Base-by-base conservation (phyloP, 768 basidiomycete genomes). In the Tylopilus felleus region DNA sequence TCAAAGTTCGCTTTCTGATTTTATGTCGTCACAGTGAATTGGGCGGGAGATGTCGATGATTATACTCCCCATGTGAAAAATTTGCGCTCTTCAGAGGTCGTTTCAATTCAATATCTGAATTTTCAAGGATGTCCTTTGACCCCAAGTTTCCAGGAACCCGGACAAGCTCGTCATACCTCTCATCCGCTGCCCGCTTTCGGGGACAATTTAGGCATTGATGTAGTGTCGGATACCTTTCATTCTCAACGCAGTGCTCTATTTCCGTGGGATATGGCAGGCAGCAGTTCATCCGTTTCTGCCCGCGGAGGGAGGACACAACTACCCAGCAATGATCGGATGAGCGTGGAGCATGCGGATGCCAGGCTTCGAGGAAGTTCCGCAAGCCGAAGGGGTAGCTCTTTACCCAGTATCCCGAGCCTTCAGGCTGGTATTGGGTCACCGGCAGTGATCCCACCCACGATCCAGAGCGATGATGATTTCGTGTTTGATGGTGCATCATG, bases 181-280 rank as follows among this genome's bases (percentile, higher is more conserved):
- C 78, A 80, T 19, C 78, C 81, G 13, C 75, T 76, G 14, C 83
- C 81, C 39, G 62, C 75, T 9, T 55, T 80, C 23, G 80, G 77
- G 35, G 79, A 75, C 46, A 71, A 82, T 53, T 70, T 86, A 40
- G 79, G 74, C 13, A 61, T 80, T 47, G 78, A 79, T 42, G 55
- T 77, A 6, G 75, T 68, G 33, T 65, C 72, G 27, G 73, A 74
- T 38, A 67, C 68, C 29, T 66, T 71, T 39, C 72, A 74, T 27
- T 88, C 87, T 19, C 88, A 89, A 62, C 75, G 78, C 31, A 87
- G 82, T 58, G 83, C 85, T 9, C 65, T 91, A 28, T 90, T 90
- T 65, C 90, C 90, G 6, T 93, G 90, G 90, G 88, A 92, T 63
- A 80, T 91, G 65, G 89, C 88, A 5, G 86, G 84, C 1, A 75